phyloP scores from a whole-genome alignment of 2,329 filamentous ascomycete genomes.

The Hypoxylon sp. region DNA sequence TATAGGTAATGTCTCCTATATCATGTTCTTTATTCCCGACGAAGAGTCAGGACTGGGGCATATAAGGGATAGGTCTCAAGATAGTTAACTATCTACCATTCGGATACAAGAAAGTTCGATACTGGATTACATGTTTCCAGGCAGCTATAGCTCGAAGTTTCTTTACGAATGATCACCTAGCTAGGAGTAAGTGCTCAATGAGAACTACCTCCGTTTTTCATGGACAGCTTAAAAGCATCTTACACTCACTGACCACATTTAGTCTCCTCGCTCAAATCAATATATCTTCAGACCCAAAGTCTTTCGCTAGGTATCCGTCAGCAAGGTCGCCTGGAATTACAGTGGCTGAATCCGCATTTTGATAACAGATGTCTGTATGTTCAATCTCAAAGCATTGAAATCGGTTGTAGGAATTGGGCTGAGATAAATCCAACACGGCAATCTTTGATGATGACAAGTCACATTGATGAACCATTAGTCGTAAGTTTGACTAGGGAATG shows the following conservation, averaged over 20 bases:
- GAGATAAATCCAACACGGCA: not conserved
- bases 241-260: not conserved
- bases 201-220: not conserved
- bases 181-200: not conserved
- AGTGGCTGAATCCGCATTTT: not conserved
- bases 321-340: not conserved
- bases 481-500: not conserved
- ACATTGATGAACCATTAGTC: not conserved
- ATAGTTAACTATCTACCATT: not conserved
- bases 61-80: not conserved
- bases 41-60: not conserved
- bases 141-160: not conserved
- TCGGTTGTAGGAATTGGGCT: not conserved
- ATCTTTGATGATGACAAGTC: not conserved
- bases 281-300: not conserved
- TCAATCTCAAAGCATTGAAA: not conserved
- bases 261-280: not conserved
- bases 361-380: not conserved
- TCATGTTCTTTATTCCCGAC: not conserved
- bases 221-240: not conserved
- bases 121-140: not conserved
- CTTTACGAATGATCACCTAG: not conserved
- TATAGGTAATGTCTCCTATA: not conserved
- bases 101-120: not conserved
- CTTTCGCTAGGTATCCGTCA: not conserved